Conservation (phyloP, 768 basidiomycete genomes). For the Boletus reticulatus region DNA sequence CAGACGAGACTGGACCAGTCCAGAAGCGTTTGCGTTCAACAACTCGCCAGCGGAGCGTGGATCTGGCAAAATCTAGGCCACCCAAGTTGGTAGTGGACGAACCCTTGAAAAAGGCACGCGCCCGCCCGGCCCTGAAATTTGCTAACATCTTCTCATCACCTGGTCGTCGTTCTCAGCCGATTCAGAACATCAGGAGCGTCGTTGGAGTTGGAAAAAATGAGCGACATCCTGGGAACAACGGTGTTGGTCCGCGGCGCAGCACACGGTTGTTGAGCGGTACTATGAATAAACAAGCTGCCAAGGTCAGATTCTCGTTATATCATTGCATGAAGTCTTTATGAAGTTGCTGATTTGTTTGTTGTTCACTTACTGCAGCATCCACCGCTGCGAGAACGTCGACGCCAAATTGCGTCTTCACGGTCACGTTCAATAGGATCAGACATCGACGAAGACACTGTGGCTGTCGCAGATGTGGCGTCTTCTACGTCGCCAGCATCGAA, state of each 20-base stretch:
- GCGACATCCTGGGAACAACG: conserved; percentile 40
- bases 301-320: conserved; percentile 41
- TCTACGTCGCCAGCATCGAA: conserved; percentile 61
- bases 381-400: conserved; percentile 55
- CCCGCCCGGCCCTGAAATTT: conserved; percentile 84
- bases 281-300: conserved; percentile 50
- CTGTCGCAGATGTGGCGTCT: conserved; percentile 48
- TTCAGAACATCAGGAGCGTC: conserved; percentile 60
- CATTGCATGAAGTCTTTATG: not conserved
- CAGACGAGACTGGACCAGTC: conserved; percentile 78
- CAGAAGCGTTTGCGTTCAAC: conserved; percentile 73
- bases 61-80: conserved; percentile 51
- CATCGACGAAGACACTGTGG: conserved; percentile 59
- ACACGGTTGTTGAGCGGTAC: conserved; percentile 65
- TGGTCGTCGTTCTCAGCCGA: conserved; percentile 75
- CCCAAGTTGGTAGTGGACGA: conserved; percentile 65
- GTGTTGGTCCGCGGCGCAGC: conserved; percentile 63
- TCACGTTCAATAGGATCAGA: conserved; percentile 70
- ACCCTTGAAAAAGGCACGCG: conserved; percentile 87
- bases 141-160: conserved; percentile 87
- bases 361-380: conserved; percentile 30
- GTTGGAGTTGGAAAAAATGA: conserved; percentile 51
- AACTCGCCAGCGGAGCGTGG: conserved; percentile 49
- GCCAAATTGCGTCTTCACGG: conserved; percentile 50
- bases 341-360: conserved; percentile 3